Conservation (phyloP, 2,329 filamentous ascomycete genomes). For the Alternaria atra region DNA sequence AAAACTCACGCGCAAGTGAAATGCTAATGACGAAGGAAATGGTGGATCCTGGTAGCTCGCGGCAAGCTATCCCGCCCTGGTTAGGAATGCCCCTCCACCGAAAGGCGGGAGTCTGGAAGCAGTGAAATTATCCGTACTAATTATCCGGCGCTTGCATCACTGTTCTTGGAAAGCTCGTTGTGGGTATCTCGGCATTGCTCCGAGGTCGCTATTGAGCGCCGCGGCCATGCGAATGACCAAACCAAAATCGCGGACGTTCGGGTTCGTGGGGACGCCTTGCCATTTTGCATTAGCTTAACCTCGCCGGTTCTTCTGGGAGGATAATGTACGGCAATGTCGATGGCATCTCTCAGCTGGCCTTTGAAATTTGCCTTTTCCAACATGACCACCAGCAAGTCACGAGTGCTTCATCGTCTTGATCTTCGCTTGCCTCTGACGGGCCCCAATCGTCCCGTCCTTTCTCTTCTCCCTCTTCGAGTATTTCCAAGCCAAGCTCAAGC, state of each 20-base stretch:
- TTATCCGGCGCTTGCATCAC: conserved; percentile 45
- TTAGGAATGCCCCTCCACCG: conserved; percentile 32
- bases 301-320: conserved; percentile 6
- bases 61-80: conserved; percentile 38
- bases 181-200: conserved; percentile 26
- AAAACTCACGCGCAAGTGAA: conserved; percentile 30
- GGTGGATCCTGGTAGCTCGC: conserved; percentile 37
- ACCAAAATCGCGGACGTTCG: conserved; percentile 2
- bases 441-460: conserved; percentile 79
- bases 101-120: conserved; percentile 31
- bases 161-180: conserved; percentile 26
- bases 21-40: conserved; percentile 37
- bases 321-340: conserved; percentile 14
- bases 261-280: conserved; percentile 10
- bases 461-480: conserved; percentile 70
- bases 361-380: conserved; percentile 55
- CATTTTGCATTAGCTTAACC: background rate
- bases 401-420: conserved; percentile 56
- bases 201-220: conserved; percentile 35
- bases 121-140: conserved; percentile 41
- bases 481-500: conserved; percentile 59
- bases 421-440: conserved; percentile 54
- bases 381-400: conserved; percentile 77
- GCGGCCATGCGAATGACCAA: conserved; percentile 26
- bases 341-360: conserved; percentile 22